Evolutionary conservation across 2,329 filamentous ascomycete species (phyloP).

Genomic region (Fusarium floridanum): DNA sequence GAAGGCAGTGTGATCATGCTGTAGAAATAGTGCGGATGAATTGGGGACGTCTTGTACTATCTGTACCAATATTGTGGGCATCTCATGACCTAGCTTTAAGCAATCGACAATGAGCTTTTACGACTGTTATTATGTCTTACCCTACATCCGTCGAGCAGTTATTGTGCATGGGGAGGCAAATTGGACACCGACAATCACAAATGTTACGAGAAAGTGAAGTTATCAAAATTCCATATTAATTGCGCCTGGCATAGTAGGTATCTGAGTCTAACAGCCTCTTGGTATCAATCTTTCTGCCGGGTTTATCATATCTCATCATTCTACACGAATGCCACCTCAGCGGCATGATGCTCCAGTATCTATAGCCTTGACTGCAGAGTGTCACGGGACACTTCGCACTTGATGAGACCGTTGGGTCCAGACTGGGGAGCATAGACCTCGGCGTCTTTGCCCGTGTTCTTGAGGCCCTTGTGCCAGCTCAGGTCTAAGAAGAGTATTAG

Average conservation of each 20-base stretch:
- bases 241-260: slow-evolving; percentile 2
- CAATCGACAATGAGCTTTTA: slow-evolving; percentile 39
- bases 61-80: slow-evolving; percentile 50
- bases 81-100: slow-evolving; percentile 46
- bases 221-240: slow-evolving; percentile 7
- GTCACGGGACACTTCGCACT: slow-evolving; percentile 83
- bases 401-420: slow-evolving; percentile 94
- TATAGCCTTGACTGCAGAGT: slow-evolving; percentile 38
- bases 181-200: not conserved
- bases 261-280: slow-evolving; percentile 28
- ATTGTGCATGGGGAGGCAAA: no score
- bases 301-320: slow-evolving; percentile 36
- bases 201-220: not conserved
- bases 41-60: slow-evolving; percentile 48
- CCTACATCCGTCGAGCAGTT: not conserved
- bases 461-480: slow-evolving; percentile 94
- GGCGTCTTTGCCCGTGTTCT: slow-evolving; percentile 96
- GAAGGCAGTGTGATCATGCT: slow-evolving; percentile 10
- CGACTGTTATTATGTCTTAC: not conserved
- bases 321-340: slow-evolving; percentile 19
- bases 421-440: slow-evolving; percentile 96
- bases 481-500: slow-evolving; percentile 71
- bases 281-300: slow-evolving; percentile 35
- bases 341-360: slow-evolving; percentile 11
- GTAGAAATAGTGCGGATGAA: slow-evolving; percentile 37